A percentile compares a stretch with the other conserved stretches of the same genome.
Evolutionary conservation across 2,329 filamentous ascomycete species (phyloP).

Genomic region (Fusarium falciforme): DNA sequence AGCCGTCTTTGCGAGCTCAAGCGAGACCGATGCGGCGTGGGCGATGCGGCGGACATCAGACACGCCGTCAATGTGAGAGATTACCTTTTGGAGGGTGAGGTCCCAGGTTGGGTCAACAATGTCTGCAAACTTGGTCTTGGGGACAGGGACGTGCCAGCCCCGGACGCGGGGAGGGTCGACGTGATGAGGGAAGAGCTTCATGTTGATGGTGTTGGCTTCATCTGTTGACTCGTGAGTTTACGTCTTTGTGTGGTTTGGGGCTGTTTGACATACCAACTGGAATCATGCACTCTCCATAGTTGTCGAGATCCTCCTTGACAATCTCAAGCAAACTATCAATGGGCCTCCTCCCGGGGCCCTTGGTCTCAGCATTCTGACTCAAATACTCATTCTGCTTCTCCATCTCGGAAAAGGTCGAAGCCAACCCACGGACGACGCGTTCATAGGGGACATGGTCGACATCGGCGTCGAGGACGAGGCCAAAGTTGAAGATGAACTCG

Average conservation of each 20-base stretch:
- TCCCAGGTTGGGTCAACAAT: conserved; percentile 78
- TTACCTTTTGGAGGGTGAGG: conserved; percentile 81
- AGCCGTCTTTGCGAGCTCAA: conserved; percentile 86
- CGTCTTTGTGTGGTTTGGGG: background rate
- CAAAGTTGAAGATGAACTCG: conserved; percentile 99
- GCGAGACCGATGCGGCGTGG: conserved; percentile 84
- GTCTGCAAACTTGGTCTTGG: conserved; percentile 72
- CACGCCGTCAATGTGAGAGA: conserved; percentile 89
- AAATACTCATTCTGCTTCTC: conserved; percentile 92
- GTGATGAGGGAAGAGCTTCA: conserved; percentile 92
- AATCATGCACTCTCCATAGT: conserved; percentile 98
- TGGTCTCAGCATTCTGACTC: conserved; percentile 67
- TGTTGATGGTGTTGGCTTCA: conserved; percentile 93
- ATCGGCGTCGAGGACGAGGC: conserved; percentile 77
- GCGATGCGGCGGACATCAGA: conserved; percentile 91
- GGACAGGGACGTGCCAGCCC: conserved; percentile 90
- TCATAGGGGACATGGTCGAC: conserved; percentile 83
- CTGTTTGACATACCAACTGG: conserved; percentile 76
- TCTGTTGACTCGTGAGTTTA: conserved; percentile 61
- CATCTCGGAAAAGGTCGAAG: conserved; percentile 85
- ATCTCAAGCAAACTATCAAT: conserved; percentile 89
- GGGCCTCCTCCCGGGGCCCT: conserved; percentile 65
- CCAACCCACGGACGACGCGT: conserved; percentile 86
- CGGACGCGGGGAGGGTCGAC: conserved; percentile 80
- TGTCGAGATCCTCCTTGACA: conserved; percentile 88